Evolutionary conservation across 148 eudicot genomes (phyloP).

Genomic region (Talinum fruticosum): DNA sequence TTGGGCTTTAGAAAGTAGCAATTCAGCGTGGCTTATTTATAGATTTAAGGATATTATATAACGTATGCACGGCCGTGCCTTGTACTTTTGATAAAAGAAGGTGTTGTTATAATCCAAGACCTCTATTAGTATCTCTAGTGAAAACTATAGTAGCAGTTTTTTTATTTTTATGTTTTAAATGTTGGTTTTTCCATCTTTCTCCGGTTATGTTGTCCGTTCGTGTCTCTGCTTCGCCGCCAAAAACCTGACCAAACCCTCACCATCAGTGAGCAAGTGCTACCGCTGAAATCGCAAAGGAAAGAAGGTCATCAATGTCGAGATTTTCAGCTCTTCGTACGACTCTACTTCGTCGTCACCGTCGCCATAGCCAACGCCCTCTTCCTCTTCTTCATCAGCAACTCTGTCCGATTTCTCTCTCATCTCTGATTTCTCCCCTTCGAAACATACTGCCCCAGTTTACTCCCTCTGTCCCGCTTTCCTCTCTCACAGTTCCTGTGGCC

Average conservation of each 20-base stretch:
- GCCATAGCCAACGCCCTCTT: neutral
- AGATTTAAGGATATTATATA: too few relatives aligned
- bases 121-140: too few relatives aligned
- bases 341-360: constrained; percentile 2
- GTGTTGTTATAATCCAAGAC: too few relatives aligned
- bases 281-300: neutral
- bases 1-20: too few relatives aligned
- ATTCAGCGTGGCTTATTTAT: too few relatives aligned
- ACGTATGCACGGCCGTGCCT: too few relatives aligned
- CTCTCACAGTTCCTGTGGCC: constrained; percentile 20
- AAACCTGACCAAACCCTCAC: neutral
- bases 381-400: neutral
- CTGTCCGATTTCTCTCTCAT: neutral
- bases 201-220: too few relatives aligned
- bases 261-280: neutral
- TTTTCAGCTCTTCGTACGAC: neutral
- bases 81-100: too few relatives aligned
- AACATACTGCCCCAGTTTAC: neutral
- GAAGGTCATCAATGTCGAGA: neutral
- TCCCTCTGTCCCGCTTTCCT: constrained; percentile 13
- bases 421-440: constrained; percentile 7
- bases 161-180: too few relatives aligned
- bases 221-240: too few relatives aligned
- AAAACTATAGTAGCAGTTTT: too few relatives aligned
- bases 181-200: too few relatives aligned